These are phyloP conservation scores for Kondoa malvinella DNA, from an alignment of 768 basidiomycete species.

Conservation along the genomic window DNA sequence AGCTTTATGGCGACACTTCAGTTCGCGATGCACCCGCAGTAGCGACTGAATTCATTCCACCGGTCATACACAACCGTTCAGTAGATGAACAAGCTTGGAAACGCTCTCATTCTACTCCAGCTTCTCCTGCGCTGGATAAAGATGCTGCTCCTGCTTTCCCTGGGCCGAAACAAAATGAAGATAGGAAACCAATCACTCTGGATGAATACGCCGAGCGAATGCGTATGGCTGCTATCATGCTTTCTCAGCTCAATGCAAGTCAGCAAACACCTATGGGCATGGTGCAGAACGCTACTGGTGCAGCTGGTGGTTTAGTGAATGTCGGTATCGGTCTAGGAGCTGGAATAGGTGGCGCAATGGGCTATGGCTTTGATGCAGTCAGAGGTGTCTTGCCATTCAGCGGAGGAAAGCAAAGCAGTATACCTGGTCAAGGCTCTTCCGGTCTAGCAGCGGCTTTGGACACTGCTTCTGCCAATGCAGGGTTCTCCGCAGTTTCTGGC, in stretches of 20 bases:
- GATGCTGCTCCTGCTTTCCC: background rate
- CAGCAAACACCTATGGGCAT: slow-evolving; percentile 27
- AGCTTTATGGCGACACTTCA: slow-evolving; percentile 67
- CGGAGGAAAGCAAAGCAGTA: slow-evolving; percentile 6
- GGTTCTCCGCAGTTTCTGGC: slow-evolving; percentile 20
- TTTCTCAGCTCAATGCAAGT: slow-evolving; percentile 75
- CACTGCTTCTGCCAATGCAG: slow-evolving; percentile 19
- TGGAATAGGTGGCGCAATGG: slow-evolving; percentile 24
- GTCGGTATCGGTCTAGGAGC: slow-evolving; percentile 23
- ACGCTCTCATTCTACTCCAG: background rate
- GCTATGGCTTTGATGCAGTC: slow-evolving; percentile 29
- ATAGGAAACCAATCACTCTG: slow-evolving; percentile 43
- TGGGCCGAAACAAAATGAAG: background rate
- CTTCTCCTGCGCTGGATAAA: background rate
- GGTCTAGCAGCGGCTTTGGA: slow-evolving; percentile 20
- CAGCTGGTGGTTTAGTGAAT: slow-evolving; percentile 24
- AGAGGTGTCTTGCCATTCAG: slow-evolving; percentile 38
- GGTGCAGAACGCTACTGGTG: slow-evolving; percentile 25
- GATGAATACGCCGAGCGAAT: slow-evolving; percentile 98
- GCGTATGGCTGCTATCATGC: slow-evolving; percentile 96
- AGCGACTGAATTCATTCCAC: background rate
- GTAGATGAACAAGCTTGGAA: slow-evolving; percentile 27
- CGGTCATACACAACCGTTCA: slow-evolving; percentile 33
- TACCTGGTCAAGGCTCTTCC: slow-evolving; percentile 18
- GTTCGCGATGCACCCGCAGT: slow-evolving; percentile 42